These are phyloP conservation scores for Aspergillus mulundensis DNA, from an alignment of 495 filamentous ascomycete genomes.

Conservation along the genomic window DNA sequence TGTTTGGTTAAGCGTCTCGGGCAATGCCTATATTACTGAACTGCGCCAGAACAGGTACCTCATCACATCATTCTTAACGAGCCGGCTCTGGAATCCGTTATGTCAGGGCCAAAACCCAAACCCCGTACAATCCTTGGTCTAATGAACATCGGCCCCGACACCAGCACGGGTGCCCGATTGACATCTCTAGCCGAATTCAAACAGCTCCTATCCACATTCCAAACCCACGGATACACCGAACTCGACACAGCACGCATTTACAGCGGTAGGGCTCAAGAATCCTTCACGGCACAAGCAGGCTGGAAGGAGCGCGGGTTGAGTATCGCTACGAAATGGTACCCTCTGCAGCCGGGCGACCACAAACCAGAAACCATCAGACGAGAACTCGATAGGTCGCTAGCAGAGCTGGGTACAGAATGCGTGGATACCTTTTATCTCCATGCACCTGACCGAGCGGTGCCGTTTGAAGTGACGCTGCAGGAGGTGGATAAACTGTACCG, in stretches of 20 bases:
- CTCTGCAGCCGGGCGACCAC: constrained; percentile 53
- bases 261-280: constrained; percentile 69
- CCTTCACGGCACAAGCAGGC: constrained; percentile 66
- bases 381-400: constrained; percentile 60
- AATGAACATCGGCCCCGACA: constrained; percentile 56
- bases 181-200: constrained; percentile 63
- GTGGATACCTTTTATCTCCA: constrained; percentile 91
- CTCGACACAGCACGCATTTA: constrained; percentile 79
- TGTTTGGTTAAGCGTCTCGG: background rate
- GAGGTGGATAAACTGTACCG: constrained; percentile 77
- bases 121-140: constrained; percentile 55
- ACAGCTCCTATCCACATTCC: constrained; percentile 61
- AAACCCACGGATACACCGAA: constrained; percentile 70
- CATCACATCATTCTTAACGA: background rate
- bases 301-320: constrained; percentile 82
- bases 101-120: constrained; percentile 19
- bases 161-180: constrained; percentile 59
- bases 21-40: background rate
- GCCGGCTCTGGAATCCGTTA: background rate
- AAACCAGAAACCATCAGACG: constrained; percentile 55
- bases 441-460: constrained; percentile 71
- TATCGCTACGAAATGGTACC: constrained; percentile 82
- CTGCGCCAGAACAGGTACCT: background rate
- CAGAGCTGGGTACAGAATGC: constrained; percentile 65
- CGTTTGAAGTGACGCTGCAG: constrained; percentile 75